Evolutionary conservation across 495 filamentous ascomycete species (phyloP).

Genomic region (Trichoderma gamsii): DNA sequence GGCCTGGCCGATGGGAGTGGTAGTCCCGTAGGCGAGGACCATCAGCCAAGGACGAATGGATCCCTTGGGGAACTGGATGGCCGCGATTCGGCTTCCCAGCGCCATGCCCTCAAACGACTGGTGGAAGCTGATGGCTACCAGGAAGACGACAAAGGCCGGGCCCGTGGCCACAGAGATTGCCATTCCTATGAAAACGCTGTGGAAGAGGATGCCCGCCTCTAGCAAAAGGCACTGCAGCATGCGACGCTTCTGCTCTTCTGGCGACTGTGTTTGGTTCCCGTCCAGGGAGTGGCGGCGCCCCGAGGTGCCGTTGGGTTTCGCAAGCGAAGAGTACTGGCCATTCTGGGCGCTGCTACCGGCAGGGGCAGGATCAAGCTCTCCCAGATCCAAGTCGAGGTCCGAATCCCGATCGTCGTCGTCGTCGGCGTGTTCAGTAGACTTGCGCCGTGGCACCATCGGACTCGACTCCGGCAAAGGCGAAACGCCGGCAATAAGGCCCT

Average conservation of each 20-base stretch:
- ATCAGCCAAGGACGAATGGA: constrained; percentile 79
- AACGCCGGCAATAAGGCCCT: constrained; percentile 42
- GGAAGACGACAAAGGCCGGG: constrained; percentile 69
- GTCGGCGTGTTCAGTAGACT: constrained; percentile 9
- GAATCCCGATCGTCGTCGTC: constrained; percentile 31
- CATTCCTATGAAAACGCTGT: constrained; percentile 87
- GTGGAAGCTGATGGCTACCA: constrained; percentile 77
- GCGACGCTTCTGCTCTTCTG: constrained; percentile 51
- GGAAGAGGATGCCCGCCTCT: constrained; percentile 81
- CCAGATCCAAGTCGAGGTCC: constrained; percentile 46
- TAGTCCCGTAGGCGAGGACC: constrained; percentile 85
- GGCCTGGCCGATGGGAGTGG: constrained; percentile 86
- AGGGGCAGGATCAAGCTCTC: constrained; percentile 40
- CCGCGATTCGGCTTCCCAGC: constrained; percentile 66
- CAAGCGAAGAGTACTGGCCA: constrained; percentile 6
- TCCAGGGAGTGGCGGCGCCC: background rate
- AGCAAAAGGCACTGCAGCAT: constrained; percentile 74
- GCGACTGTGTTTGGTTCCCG: constrained; percentile 13
- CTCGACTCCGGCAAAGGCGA: constrained; percentile 44
- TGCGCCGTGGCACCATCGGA: constrained; percentile 21
- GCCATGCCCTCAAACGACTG: constrained; percentile 72
- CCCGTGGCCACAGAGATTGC: constrained; percentile 77
- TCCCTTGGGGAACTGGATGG: constrained; percentile 51
- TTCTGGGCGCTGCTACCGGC: background rate
- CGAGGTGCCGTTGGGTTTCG: background rate